These are phyloP conservation scores for Acanthochlamys bracteata DNA, from an alignment of 106 monocot species.

Conservation along the genomic window DNA sequence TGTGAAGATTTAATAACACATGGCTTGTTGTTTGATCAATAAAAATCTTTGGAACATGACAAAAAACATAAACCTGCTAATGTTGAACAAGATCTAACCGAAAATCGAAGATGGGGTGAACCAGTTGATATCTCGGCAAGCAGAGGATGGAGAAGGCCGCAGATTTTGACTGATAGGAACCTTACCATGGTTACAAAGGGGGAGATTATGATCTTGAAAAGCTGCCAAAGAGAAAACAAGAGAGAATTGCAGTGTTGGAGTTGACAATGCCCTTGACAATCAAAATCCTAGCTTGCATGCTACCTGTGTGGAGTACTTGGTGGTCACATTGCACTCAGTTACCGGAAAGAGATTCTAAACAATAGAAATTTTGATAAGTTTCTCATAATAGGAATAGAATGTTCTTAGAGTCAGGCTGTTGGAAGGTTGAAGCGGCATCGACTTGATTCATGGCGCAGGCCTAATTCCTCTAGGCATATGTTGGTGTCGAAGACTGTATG, in stretches of 20 bases:
- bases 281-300: slow-evolving; percentile 27
- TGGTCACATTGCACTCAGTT: slow-evolving; percentile 47
- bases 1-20: too few relatives aligned
- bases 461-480: slow-evolving; percentile 12
- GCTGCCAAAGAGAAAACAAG: slow-evolving; percentile 18
- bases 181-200: slow-evolving; percentile 35
- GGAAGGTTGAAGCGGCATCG: slow-evolving; percentile 23
- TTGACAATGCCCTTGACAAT: slow-evolving; percentile 12
- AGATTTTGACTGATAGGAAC: slow-evolving; percentile 60
- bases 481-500: slow-evolving; percentile 8
- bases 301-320: slow-evolving; percentile 48
- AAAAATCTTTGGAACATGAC: too few relatives aligned
- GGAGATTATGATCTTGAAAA: slow-evolving; percentile 9
- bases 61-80: slow-evolving; percentile 10
- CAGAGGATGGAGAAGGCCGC: slow-evolving; percentile 14
- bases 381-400: slow-evolving; percentile 22
- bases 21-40: too few relatives aligned
- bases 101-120: slow-evolving; percentile 46
- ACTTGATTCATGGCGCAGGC: slow-evolving; percentile 20
- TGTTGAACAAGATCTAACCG: slow-evolving; percentile 15
- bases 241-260: slow-evolving; percentile 13
- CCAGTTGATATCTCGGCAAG: slow-evolving; percentile 11
- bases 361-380: slow-evolving; percentile 25
- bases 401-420: slow-evolving; percentile 13
- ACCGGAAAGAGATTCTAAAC: slow-evolving; percentile 22